Conservation (phyloP, 805 yeast genomes). For the Wickerhamiella musiphila region DNA sequence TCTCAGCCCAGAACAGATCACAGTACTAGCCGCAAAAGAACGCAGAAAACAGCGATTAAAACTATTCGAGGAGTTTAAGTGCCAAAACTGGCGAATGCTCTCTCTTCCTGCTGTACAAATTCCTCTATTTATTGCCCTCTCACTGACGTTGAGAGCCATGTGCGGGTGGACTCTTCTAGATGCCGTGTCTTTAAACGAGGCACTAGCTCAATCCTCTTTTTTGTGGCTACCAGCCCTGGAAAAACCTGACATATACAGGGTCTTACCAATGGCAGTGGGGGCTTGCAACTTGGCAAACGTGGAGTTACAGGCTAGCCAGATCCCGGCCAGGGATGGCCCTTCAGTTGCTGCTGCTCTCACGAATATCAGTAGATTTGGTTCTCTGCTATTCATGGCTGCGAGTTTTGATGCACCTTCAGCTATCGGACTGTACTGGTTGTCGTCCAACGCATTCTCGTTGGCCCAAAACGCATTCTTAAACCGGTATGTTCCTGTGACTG, state of each 20-base stretch:
- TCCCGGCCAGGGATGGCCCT: conserved; percentile 17
- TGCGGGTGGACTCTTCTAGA: conserved; percentile 34
- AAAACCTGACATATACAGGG: conserved; percentile 39
- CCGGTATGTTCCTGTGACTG: conserved; percentile 42
- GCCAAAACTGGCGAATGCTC: conserved; percentile 64
- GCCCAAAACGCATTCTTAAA: conserved; percentile 61
- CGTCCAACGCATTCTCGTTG: conserved; percentile 64
- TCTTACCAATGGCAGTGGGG: conserved; percentile 60
- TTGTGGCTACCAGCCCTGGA: conserved; percentile 47
- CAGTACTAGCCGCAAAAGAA: conserved; percentile 59
- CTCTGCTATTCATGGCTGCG: conserved; percentile 66
- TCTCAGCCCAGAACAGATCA: conserved; percentile 63
- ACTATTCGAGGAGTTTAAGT: conserved; percentile 47
- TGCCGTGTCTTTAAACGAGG: conserved; percentile 19
- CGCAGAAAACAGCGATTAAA: conserved; percentile 53
- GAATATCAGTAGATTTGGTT: conserved; percentile 55
- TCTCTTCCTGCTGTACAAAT: conserved; percentile 61
- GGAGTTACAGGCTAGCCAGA: conserved; percentile 60
- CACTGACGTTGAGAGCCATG: conserved; percentile 54
- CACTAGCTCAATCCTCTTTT: conserved; percentile 32
- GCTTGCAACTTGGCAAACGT: conserved; percentile 54
- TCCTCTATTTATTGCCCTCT: conserved; percentile 73
- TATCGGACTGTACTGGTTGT: conserved; percentile 73
- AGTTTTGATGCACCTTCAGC: conserved; percentile 78
- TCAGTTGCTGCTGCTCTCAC: conserved; percentile 27